phyloP scores from a whole-genome alignment of 768 basidiomycete genomes.

The Suillus subluteus region DNA sequence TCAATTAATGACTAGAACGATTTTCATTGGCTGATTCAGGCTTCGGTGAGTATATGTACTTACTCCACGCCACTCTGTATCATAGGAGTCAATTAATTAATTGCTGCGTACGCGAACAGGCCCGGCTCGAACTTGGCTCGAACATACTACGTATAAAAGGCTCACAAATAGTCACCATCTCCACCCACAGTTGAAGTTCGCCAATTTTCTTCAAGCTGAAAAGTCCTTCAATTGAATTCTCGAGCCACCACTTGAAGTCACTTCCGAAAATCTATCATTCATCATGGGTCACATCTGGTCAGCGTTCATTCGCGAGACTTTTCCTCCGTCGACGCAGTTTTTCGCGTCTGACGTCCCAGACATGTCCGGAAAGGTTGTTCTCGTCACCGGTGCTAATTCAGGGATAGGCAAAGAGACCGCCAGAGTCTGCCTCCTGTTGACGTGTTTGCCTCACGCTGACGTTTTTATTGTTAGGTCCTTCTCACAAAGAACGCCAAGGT shows the following conservation, averaged over 20 bases:
- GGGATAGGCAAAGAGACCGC: constrained; percentile 51
- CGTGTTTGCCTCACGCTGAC: not conserved
- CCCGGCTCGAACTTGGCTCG: too few species aligned
- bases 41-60: too few species aligned
- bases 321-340: constrained; percentile 28
- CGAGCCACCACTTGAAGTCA: not conserved
- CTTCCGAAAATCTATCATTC: not conserved
- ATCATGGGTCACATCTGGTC: constrained; percentile 17
- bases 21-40: too few species aligned
- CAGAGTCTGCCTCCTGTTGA: constrained; percentile 12
- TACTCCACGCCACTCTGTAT: too few species aligned
- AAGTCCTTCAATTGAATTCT: not conserved
- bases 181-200: too few species aligned
- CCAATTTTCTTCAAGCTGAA: too few species aligned
- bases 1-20: too few species aligned
- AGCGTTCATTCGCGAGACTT: constrained; percentile 14
- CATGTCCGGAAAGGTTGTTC: constrained; percentile 36
- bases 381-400: constrained; percentile 51
- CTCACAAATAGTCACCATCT: too few species aligned
- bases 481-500: constrained; percentile 53
- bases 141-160: too few species aligned
- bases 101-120: too few species aligned
- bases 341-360: constrained; percentile 35
- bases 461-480: constrained; percentile 34
- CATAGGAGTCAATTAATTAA: too few species aligned